These are phyloP conservation scores for Acmispon strigosus DNA, from an alignment of 306 rosid genomes.

Conservation along the genomic window DNA sequence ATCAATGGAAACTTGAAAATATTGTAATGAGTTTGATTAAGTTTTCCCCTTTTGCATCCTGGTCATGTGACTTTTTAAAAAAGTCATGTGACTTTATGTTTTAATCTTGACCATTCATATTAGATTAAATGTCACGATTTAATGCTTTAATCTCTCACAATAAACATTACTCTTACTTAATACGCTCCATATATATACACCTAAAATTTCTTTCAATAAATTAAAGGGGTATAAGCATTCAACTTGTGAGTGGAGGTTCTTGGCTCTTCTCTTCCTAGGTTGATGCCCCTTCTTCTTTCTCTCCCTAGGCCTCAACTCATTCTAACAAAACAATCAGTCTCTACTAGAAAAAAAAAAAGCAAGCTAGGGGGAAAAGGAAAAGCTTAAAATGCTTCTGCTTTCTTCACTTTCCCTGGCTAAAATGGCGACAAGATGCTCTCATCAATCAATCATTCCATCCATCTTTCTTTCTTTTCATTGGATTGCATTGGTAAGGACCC, in stretches of 20 bases:
- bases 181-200: constrained; percentile 14
- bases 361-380: constrained; percentile 19
- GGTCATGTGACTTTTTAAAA: no score
- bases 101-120: no score
- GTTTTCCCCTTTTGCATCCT: neutral
- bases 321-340: constrained; percentile 28
- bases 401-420: constrained; percentile 31
- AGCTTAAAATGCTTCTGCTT: constrained; percentile 25
- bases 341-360: constrained; percentile 18
- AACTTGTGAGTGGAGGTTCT: constrained; percentile 50
- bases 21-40: neutral
- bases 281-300: constrained; percentile 24
- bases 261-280: constrained; percentile 51
- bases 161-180: no score
- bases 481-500: constrained; percentile 37
- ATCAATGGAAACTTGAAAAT: neutral
- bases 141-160: no score
- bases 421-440: constrained; percentile 50
- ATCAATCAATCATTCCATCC: constrained; percentile 35
- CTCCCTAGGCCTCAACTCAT: constrained; percentile 7
- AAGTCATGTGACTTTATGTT: no score
- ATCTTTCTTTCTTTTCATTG: constrained; percentile 27
- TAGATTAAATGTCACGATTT: no score
- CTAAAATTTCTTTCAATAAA: constrained; percentile 18
- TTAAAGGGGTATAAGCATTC: constrained; percentile 7